These are phyloP conservation scores for Nothopassalora personata DNA, from an alignment of 2,329 filamentous ascomycete genomes.

Conservation along the genomic window DNA sequence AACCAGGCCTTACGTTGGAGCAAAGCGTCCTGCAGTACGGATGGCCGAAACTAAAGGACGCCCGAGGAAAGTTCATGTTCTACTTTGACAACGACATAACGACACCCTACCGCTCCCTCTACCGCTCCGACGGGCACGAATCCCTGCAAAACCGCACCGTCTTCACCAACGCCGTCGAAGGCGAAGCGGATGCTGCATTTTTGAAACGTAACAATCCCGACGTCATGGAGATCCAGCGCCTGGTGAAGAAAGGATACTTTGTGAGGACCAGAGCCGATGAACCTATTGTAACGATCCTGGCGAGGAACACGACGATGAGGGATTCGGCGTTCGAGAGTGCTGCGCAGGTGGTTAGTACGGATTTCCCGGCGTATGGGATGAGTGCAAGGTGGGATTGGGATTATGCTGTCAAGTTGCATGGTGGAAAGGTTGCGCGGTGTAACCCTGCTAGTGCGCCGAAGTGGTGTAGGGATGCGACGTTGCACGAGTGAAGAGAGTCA, in stretches of 20 bases:
- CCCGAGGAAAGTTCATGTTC: conserved; percentile 46
- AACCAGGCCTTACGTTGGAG: conserved; percentile 41
- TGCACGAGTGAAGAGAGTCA: conserved; percentile 10
- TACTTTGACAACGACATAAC: conserved; percentile 46
- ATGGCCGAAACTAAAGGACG: conserved; percentile 45
- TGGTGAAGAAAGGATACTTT: conserved; percentile 46
- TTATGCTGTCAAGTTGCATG: conserved; percentile 37
- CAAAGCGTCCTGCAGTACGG: conserved; percentile 42
- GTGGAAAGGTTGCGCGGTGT: conserved; percentile 32
- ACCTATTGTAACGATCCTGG: conserved; percentile 42
- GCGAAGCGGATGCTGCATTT: conserved; percentile 44
- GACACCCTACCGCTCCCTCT: conserved; percentile 35
- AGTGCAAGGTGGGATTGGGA: conserved; percentile 45
- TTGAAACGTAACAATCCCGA: conserved; percentile 47
- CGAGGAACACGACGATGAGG: conserved; percentile 39
- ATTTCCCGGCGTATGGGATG: conserved; percentile 46
- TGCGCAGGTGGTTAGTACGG: conserved; percentile 48
- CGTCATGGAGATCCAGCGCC: conserved; percentile 39
- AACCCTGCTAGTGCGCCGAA: conserved; percentile 36
- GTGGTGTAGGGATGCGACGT: conserved; percentile 32
- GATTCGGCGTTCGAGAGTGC: conserved; percentile 43
- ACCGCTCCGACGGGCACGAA: conserved; percentile 33
- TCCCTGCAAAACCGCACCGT: conserved; percentile 43
- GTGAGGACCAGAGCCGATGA: conserved; percentile 47
- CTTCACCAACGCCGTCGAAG: conserved; percentile 47